These are phyloP conservation scores for Kernera saxatilis DNA, from an alignment of 345 rosid species.

Conservation along the genomic window DNA sequence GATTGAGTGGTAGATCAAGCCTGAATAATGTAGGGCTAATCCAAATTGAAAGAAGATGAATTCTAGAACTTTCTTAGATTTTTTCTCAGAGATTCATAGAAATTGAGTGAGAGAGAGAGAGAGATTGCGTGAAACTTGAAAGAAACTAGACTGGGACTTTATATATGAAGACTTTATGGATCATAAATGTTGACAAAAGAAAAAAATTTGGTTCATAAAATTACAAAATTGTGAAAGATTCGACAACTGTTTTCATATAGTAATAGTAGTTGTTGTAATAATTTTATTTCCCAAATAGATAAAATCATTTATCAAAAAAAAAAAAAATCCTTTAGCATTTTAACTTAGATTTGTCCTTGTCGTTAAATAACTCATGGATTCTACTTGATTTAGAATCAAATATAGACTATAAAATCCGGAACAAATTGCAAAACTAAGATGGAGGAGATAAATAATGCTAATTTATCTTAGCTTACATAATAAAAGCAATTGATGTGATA, in stretches of 20 bases:
- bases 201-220: too few relatives aligned
- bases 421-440: too few relatives aligned
- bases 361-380: neutral
- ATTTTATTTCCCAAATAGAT: neutral
- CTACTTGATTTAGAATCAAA: too few relatives aligned
- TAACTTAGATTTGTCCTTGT: neutral
- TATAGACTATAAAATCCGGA: too few relatives aligned
- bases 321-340: too few relatives aligned
- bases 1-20: neutral
- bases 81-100: neutral
- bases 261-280: too few relatives aligned
- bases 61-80: neutral
- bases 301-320: too few relatives aligned
- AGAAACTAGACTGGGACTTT: neutral
- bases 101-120: neutral
- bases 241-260: too few relatives aligned
- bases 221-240: too few relatives aligned
- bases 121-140: conserved; percentile 8
- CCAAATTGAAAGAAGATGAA: neutral
- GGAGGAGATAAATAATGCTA: too few relatives aligned
- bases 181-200: too few relatives aligned
- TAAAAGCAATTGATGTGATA: neutral
- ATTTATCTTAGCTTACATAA: neutral
- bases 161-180: neutral
- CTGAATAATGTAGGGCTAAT: neutral